phyloP scores from a whole-genome alignment of 2,329 filamentous ascomycete species.

The Herpotrichia juniperi region DNA sequence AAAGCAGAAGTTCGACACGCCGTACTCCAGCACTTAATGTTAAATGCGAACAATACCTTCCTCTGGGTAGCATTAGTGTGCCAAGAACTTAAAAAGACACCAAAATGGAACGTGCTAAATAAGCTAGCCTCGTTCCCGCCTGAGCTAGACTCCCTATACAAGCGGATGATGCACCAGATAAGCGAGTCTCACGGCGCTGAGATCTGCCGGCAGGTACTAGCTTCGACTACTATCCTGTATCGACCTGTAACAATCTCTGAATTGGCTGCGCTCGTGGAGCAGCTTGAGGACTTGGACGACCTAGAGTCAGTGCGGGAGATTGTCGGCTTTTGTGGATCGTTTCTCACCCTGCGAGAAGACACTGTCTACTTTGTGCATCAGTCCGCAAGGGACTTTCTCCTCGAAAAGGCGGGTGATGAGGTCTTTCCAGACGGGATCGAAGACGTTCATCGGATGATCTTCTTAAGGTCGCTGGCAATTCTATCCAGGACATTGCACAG shows the following conservation, averaged over 20 bases:
- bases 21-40: not conserved
- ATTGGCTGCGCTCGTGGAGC: not conserved
- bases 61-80: constrained; percentile 41
- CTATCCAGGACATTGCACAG: constrained; percentile 20
- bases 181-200: constrained; percentile 26
- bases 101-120: constrained; percentile 10
- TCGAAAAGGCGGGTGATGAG: constrained; percentile 14
- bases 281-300: not conserved
- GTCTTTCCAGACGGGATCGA: constrained; percentile 41
- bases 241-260: not conserved
- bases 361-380: constrained; percentile 44
- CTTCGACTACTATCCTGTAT: not conserved
- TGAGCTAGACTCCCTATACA: constrained; percentile 47
- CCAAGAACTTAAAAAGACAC: constrained; percentile 31
- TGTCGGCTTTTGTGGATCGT: not conserved
- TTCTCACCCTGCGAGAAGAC: not conserved
- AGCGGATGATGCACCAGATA: constrained; percentile 46
- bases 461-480: constrained; percentile 35
- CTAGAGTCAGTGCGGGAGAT: not conserved
- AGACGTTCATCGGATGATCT: constrained; percentile 1
- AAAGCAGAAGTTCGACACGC: not conserved
- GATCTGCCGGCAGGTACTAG: constrained; percentile 38
- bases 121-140: constrained; percentile 37
- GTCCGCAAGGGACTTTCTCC: constrained; percentile 52
- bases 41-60: constrained; percentile 30